phyloP scores from a whole-genome alignment of 169 alveolate genomes.

The Babesia caballi region DNA sequence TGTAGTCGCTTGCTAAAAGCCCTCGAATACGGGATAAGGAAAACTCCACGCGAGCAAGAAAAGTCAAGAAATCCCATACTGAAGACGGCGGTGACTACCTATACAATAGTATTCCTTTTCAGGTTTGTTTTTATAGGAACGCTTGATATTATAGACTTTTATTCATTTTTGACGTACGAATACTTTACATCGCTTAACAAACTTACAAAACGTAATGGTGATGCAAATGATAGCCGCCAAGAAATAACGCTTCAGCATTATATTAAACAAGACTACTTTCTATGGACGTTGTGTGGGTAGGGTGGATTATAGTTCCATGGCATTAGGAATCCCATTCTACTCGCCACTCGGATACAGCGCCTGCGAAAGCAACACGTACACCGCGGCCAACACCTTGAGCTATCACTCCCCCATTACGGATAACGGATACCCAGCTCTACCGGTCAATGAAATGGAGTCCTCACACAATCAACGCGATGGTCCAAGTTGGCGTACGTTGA shows the following conservation, averaged over 20 bases:
- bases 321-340: not conserved
- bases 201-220: not conserved
- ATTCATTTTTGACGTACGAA: not conserved
- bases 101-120: not conserved
- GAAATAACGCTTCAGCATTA: not conserved
- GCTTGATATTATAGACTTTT: not conserved
- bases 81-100: not conserved
- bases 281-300: conserved; percentile 13
- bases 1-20: no score
- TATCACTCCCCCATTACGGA: not conserved
- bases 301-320: not conserved
- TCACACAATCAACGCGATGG: not conserved
- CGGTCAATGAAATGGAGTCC: not conserved
- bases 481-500: not conserved
- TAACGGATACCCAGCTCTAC: not conserved
- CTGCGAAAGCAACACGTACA: not conserved
- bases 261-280: conserved; percentile 15
- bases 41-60: no score
- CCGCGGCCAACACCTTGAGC: not conserved
- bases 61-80: no score
- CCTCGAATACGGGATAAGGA: no score
- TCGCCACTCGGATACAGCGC: conserved; percentile 27
- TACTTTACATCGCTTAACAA: not conserved
- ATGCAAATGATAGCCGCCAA: not conserved
- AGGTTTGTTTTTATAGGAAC: not conserved